These are phyloP conservation scores for carrot (Daucus carota) DNA, from an alignment of 129 eudicot species.

Conservation along the genomic window DNA sequence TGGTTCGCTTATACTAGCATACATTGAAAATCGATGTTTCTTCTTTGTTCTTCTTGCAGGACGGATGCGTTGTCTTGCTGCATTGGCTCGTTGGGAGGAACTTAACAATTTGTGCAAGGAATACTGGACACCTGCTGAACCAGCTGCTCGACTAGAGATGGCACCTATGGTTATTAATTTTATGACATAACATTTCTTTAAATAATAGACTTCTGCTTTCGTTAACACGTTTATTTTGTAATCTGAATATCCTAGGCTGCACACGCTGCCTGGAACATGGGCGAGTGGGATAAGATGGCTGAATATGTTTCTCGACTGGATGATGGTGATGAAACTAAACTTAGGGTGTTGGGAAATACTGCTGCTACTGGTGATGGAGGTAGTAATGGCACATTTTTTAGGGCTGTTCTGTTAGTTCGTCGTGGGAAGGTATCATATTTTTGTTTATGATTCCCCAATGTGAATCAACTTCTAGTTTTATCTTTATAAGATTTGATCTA, in stretches of 20 bases:
- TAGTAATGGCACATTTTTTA: slow-evolving; percentile 88
- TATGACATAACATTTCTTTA: slow-evolving; percentile 1
- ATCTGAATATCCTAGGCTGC: slow-evolving; percentile 63
- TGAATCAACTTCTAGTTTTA: neutral
- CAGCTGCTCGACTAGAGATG: slow-evolving; percentile 95
- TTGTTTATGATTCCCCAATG: neutral
- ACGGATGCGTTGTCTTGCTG: slow-evolving; percentile 97
- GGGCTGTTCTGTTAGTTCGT: slow-evolving; percentile 91
- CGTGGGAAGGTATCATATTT: slow-evolving; percentile 61
- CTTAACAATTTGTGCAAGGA: slow-evolving; percentile 91
- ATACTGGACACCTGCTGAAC: slow-evolving; percentile 96
- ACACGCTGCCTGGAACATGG: slow-evolving; percentile 98
- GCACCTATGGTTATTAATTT: slow-evolving; percentile 71
- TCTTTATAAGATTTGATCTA: slow-evolving; percentile 4
- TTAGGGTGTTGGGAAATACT: slow-evolving; percentile 75
- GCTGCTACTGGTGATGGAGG: slow-evolving; percentile 93
- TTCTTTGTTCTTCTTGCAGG: slow-evolving; percentile 30
- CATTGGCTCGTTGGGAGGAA: slow-evolving; percentile 99
- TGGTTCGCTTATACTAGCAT: neutral
- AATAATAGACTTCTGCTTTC: slow-evolving; percentile 4
- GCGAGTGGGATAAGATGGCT: slow-evolving; percentile 99
- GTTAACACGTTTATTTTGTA: neutral
- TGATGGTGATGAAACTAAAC: slow-evolving; percentile 93
- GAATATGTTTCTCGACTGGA: slow-evolving; percentile 89
- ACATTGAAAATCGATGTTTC: neutral